Evolutionary conservation across 176 grass and related monocot species (phyloP).

Genomic region (Ensete ventricosum): DNA sequence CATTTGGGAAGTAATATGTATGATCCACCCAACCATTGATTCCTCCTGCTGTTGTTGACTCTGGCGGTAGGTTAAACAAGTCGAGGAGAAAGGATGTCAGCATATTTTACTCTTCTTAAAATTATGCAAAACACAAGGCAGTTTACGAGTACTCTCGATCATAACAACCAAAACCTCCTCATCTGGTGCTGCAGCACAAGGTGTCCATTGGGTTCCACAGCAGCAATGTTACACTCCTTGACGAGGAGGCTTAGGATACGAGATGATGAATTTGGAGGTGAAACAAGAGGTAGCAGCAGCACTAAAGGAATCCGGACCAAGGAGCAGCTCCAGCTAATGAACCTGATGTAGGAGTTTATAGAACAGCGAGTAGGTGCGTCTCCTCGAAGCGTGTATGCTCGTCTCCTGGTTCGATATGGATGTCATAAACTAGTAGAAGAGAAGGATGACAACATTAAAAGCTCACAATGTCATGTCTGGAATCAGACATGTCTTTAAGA

Average conservation of each 20-base stretch:
- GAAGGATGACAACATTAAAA: background rate
- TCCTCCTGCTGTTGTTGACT: background rate
- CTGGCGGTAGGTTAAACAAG: background rate
- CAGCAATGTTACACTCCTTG: too few species aligned
- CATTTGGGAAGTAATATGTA: background rate
- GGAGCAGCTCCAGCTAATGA: too few species aligned
- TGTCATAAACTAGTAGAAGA: background rate
- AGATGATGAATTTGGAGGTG: too few species aligned
- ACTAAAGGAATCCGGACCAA: too few species aligned
- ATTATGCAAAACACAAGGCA: too few species aligned
- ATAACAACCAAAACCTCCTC: background rate
- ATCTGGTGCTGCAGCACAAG: background rate
- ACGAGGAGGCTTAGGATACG: too few species aligned
- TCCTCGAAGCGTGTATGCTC: background rate
- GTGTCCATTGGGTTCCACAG: background rate
- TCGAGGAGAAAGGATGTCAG: background rate
- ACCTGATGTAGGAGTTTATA: too few species aligned
- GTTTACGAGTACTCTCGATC: background rate
- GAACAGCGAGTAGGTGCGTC: too few species aligned
- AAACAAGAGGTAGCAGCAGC: too few species aligned
- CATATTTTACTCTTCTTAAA: background rate
- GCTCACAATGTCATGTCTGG: background rate
- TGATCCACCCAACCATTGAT: background rate
- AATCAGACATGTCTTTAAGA: background rate
- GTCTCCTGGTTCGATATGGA: background rate